Evolutionary conservation across 306 rosid genomes (phyloP), one percentile per base, ranked within the genome.

Genomic region (Glycine tomentella): DNA sequence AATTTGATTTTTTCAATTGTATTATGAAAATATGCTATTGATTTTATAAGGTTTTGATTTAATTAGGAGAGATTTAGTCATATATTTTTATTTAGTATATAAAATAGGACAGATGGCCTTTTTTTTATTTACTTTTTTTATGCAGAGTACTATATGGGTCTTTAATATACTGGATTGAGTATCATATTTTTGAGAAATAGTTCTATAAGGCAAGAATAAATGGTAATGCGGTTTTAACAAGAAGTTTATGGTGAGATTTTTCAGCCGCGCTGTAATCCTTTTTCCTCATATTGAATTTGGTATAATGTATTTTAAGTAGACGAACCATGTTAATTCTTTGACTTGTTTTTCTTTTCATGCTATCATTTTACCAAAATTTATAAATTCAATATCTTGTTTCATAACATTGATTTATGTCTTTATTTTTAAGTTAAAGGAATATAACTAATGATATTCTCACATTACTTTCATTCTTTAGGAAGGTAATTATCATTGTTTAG

Each of bases 401-500:
- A 66, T 46, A 78, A 17, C 45, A 51, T 68, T 80, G 20, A 59
- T 16, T 49, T 50, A 40, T 34, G 15, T 25, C 66, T 63, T 57
- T 42, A 20, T 38, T 44, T 40, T 73, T 31, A 8, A 64, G 61
- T 56, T 33, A 10, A 59, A 11, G n/a, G 31, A 80, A 49, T 71
- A 38, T 4, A 12, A 62, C 48, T 49, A 51, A 61, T 72, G 31
- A 49, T 40, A 50, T 36, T 71, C 55, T 72, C 12, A 5, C 46
- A 50, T 52, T 50, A 34, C 61, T 72, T 62, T 3, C 44, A 34
- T 56, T 75, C 20, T 33, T 33, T 68, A 13, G n/a, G 13, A 56
- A 57, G 71, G 36, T 81, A 75, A 65, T 74, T 62, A 53, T 77
- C 72, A 70, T 69, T 76, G 86, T 71, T 83, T 72, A 64, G n/a